These are phyloP conservation scores for Camellia sinensis DNA, from an alignment of 148 eudicot species.

Conservation along the genomic window DNA sequence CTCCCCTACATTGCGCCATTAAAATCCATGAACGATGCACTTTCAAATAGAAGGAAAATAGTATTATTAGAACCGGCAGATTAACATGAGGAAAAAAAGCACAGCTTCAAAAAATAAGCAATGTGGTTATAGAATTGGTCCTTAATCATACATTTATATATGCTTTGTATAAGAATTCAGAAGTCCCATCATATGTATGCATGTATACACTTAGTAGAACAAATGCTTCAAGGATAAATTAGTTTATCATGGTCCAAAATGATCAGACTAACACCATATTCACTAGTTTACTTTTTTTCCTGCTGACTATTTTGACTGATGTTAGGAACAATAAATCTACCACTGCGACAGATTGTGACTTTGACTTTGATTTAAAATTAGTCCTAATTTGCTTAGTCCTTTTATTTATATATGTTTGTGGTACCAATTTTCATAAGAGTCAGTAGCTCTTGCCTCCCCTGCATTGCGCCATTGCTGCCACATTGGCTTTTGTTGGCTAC, in stretches of 20 bases:
- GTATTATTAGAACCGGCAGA: conserved; percentile 3
- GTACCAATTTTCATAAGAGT: too few relatives aligned
- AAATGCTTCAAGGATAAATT: not conserved
- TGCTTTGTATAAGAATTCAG: not conserved
- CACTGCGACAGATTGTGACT: too few relatives aligned
- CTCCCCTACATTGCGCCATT: too few relatives aligned
- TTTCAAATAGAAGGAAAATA: not conserved
- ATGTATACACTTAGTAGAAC: not conserved
- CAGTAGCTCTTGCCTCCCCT: too few relatives aligned
- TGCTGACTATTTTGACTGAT: not conserved
- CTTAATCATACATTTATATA: not conserved
- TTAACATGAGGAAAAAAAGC: not conserved
- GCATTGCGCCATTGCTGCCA: too few relatives aligned
- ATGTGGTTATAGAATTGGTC: not conserved
- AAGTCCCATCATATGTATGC: not conserved
- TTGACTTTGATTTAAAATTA: too few relatives aligned
- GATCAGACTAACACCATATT: not conserved
- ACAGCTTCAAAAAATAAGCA: too few relatives aligned
- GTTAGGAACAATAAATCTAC: not conserved
- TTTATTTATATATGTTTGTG: too few relatives aligned
- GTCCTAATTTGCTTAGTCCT: too few relatives aligned
- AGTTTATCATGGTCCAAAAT: not conserved
- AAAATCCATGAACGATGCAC: conserved; percentile 6
- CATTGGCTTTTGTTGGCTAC: too few relatives aligned
- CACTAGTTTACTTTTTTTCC: not conserved